Evolutionary conservation across 2,329 filamentous ascomycete genomes (phyloP).

Genomic region (Cladobotryum protrusum): DNA sequence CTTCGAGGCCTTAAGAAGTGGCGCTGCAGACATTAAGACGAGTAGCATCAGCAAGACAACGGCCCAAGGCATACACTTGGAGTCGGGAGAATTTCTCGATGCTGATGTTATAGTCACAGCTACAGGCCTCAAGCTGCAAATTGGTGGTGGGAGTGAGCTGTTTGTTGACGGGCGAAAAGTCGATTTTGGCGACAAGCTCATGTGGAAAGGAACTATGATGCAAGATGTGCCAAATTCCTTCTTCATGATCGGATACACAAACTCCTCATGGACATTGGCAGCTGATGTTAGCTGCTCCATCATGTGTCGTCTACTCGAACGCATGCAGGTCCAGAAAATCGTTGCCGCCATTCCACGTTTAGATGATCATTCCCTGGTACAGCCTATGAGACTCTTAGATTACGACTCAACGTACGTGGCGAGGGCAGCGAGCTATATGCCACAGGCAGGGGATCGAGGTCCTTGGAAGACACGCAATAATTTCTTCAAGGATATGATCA

Average conservation of each 20-base stretch:
- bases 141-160: constrained; percentile 48
- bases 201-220: constrained; percentile 57
- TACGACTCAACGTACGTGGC: too few relatives aligned
- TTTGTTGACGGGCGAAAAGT: constrained; percentile 44
- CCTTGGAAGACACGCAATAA: too few relatives aligned
- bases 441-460: too few relatives aligned
- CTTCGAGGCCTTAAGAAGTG: constrained; percentile 33
- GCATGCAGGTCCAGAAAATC: too few relatives aligned
- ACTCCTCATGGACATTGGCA: constrained; percentile 57
- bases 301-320: too few relatives aligned
- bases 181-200: constrained; percentile 37
- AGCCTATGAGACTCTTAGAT: too few relatives aligned
- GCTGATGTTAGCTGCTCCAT: constrained; percentile 34
- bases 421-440: too few relatives aligned
- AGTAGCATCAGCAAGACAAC: constrained; percentile 42
- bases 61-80: constrained; percentile 35
- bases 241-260: constrained; percentile 54
- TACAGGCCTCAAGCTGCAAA: constrained; percentile 52
- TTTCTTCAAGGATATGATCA: too few relatives aligned
- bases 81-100: constrained; percentile 37
- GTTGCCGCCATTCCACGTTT: too few relatives aligned
- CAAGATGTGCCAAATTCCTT: constrained; percentile 53
- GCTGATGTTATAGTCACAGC: constrained; percentile 61
- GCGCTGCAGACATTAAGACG: constrained; percentile 37
- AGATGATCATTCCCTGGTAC: too few relatives aligned